These are phyloP conservation scores for Terfezia claveryi DNA, from an alignment of 495 filamentous ascomycete genomes.

Conservation along the genomic window DNA sequence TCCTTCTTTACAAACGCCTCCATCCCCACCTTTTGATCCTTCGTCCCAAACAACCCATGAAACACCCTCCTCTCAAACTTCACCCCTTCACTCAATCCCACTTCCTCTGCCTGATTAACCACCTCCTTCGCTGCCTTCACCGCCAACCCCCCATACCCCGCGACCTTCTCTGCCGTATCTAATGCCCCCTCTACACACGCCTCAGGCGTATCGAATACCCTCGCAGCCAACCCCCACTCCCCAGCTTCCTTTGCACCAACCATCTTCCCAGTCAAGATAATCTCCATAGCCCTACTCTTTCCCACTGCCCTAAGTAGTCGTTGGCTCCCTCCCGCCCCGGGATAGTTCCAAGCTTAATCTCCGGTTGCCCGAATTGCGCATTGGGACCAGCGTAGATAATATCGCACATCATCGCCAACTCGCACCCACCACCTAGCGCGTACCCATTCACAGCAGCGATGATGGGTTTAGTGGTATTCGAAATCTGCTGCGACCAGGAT, in stretches of 20 bases:
- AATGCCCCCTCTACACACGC: conserved; percentile 57
- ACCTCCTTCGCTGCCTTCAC: conserved; percentile 91
- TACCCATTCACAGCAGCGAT: conserved; percentile 87
- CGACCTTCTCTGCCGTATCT: conserved; percentile 72
- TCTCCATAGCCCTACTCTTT: conserved; percentile 80
- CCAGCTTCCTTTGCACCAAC: conserved; percentile 65
- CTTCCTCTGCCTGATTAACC: conserved; percentile 88
- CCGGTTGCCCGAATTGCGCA: conserved; percentile 85
- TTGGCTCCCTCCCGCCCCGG: conserved; percentile 80
- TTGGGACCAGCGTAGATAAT: conserved; percentile 67
- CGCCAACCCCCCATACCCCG: conserved; percentile 53
- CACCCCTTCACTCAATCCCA: conserved; percentile 64
- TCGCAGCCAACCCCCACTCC: conserved; percentile 74
- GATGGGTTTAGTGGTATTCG: conserved; percentile 66
- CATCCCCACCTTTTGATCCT: conserved; percentile 97
- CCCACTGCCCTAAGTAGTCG: conserved; percentile 71
- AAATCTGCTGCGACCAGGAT: conserved; percentile 67
- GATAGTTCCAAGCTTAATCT: conserved; percentile 82
- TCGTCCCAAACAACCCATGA: conserved; percentile 73
- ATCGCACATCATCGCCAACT: conserved; percentile 94
- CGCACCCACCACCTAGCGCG: conserved; percentile 84
- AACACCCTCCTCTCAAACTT: conserved; percentile 88
- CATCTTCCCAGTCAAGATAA: conserved; percentile 68
- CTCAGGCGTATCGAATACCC: conserved; percentile 59
- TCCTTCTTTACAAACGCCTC: conserved; percentile 84